A percentile compares a stretch with the other conserved stretches of the same genome.
Conservation (phyloP, 371 early-diverging fungal genomes). For the Gilbertella persicaria region DNA sequence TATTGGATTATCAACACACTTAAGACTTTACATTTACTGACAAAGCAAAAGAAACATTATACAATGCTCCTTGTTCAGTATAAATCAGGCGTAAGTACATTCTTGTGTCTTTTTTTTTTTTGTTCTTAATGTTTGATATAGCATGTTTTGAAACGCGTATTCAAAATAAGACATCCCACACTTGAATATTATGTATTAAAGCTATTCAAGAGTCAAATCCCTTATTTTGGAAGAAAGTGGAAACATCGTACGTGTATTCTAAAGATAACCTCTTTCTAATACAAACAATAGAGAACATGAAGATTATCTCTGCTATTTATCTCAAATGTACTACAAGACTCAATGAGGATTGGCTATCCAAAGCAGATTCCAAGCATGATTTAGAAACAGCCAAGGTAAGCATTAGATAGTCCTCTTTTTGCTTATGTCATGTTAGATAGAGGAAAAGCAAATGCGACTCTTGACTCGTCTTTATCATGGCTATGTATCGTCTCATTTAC, state of each 20-base stretch:
- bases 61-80: conserved; percentile 78
- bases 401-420: not conserved
- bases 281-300: conserved; percentile 63
- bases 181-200: conserved; percentile 76
- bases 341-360: conserved; percentile 74
- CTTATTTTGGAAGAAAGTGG: conserved; percentile 84
- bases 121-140: too few species aligned
- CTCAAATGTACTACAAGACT: conserved; percentile 65
- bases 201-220: conserved; percentile 76
- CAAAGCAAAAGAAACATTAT: conserved; percentile 76
- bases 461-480: not conserved
- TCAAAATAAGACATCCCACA: conserved; percentile 71
- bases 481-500: not conserved
- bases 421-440: conserved; percentile 7
- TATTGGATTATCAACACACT: conserved; percentile 75
- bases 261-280: not conserved
- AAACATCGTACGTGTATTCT: conserved; percentile 51
- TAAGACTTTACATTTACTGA: conserved; percentile 80
- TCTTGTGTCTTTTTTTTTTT: not conserved
- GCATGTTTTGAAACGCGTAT: conserved; percentile 73
- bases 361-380: conserved; percentile 66
- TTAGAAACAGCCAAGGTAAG: conserved; percentile 70
- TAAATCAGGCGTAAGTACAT: conserved; percentile 67
- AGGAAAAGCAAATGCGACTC: conserved; percentile 3
- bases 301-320: conserved; percentile 78